These are phyloP conservation scores for Solanum arcanum DNA, from an alignment of 257 asterid species.

Conservation along the genomic window DNA sequence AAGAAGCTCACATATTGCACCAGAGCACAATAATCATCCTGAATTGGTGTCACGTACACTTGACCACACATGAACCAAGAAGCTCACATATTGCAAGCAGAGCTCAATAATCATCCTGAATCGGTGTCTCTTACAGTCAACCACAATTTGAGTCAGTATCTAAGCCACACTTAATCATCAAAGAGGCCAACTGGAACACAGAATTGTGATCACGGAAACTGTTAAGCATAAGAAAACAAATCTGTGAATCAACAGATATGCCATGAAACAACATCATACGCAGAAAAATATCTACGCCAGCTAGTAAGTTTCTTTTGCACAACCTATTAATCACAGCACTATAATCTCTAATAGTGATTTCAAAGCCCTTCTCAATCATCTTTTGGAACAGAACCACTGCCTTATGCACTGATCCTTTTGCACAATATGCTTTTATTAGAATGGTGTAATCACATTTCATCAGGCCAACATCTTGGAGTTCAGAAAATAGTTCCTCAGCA, in stretches of 20 bases:
- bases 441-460: slow-evolving; percentile 57
- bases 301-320: slow-evolving; percentile 44
- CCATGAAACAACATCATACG: slow-evolving; percentile 38
- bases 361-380: slow-evolving; percentile 53
- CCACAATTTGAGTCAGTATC: not conserved
- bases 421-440: slow-evolving; percentile 72
- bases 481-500: slow-evolving; percentile 45
- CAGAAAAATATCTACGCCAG: slow-evolving; percentile 39
- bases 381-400: slow-evolving; percentile 44
- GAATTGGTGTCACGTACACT: not conserved
- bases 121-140: not conserved
- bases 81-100: not conserved
- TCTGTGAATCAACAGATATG: slow-evolving; percentile 34
- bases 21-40: not conserved
- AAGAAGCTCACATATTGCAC: not conserved
- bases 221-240: slow-evolving; percentile 22
- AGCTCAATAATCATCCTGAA: not conserved
- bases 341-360: slow-evolving; percentile 55
- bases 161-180: slow-evolving; percentile 52
- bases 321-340: slow-evolving; percentile 72
- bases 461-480: slow-evolving; percentile 30
- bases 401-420: slow-evolving; percentile 48
- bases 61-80: not conserved
- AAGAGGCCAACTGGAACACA: slow-evolving; percentile 23
- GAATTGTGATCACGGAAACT: slow-evolving; percentile 26